Evolutionary conservation across 1,284 basidiomycete species (phyloP).

Genomic region (Apiotrichum veenhuisii): DNA sequence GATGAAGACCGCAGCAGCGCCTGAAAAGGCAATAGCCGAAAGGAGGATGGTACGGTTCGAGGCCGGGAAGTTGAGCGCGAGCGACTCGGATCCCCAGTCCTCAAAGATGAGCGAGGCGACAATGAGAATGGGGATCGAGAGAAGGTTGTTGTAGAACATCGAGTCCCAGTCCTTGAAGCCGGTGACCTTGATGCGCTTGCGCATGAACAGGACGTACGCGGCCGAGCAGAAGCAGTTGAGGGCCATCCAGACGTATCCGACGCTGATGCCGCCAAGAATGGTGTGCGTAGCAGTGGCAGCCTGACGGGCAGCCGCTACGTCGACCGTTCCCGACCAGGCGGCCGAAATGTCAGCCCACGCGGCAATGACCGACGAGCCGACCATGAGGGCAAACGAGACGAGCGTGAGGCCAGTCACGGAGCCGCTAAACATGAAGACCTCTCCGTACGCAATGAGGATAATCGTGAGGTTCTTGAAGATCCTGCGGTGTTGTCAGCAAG

Average conservation of each 20-base stretch:
- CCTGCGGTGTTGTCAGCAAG: constrained; percentile 16
- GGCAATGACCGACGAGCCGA: constrained; percentile 89
- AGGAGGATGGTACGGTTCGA: constrained; percentile 76
- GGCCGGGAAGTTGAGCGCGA: constrained; percentile 81
- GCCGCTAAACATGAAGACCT: constrained; percentile 95
- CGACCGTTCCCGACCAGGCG: constrained; percentile 74
- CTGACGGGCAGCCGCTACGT: constrained; percentile 42
- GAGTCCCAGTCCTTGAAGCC: constrained; percentile 99
- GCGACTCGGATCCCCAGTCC: constrained; percentile 80
- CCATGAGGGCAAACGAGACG: constrained; percentile 90
- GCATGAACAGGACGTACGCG: constrained; percentile 91
- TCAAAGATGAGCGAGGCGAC: constrained; percentile 81
- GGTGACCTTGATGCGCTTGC: constrained; percentile 94
- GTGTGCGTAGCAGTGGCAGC: constrained; percentile 23
- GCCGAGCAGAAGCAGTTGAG: constrained; percentile 88
- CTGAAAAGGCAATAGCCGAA: constrained; percentile 88
- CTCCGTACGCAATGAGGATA: constrained; percentile 97
- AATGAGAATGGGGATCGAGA: constrained; percentile 86
- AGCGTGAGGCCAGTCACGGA: constrained; percentile 82
- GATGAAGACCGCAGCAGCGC: constrained; percentile 94
- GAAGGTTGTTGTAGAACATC: constrained; percentile 98
- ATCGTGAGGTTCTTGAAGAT: constrained; percentile 99
- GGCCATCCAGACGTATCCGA: constrained; percentile 96
- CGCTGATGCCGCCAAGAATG: constrained; percentile 58
- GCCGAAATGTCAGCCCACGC: constrained; percentile 82